Evolutionary conservation across 352 stramenopile genomes (phyloP), one percentile per base, ranked within the genome.

Genomic region (Pythium oligandrum): DNA sequence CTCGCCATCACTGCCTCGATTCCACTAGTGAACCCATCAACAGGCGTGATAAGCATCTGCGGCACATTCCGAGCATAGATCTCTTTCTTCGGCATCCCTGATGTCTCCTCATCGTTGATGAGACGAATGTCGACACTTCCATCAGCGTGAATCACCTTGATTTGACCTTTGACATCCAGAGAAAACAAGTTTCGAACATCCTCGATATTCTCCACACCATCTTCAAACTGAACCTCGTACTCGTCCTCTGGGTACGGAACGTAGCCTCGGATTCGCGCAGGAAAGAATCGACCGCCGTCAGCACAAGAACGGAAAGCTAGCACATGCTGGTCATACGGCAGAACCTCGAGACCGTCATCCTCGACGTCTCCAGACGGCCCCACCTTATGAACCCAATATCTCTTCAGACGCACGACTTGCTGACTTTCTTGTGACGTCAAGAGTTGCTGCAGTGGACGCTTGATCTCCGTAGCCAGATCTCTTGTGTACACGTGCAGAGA

Each of bases 401-500:
- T 67, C 44, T 74, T 70, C n/a, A 88, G 57, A n/a, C 45, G 47
- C 7, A 64, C 68, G 5, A 57, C 52, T 35, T 69, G 53, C 17
- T 61, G 44, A 7, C 64, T 53, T 53, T 89, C 75, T 0, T 67
- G 36, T 1, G 57, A 35, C 3, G 48, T 67, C 4, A 88, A 64
- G 10, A 90, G 57, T 4, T 58, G 47, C 26, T 61, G 52, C 3
- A 88, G 42, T 5, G 63, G 48, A 6, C 42, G 51, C 34, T 61
- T 68, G 6, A 69, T 52, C 7, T 85, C 67, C 5, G 59, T 68
- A 0, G 59, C 53, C 40, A 84, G 48, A 40, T 86, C 78, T 17
- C 80, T 71, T 34, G 65, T 75, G 53, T 88, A 90, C 10, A 90
- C 63, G 43, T 90, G 75, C 10, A 90, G 63, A 4, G 80, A 86